Percentiles rank a stretch among this genome's conserved stretches.
These are phyloP conservation scores for Pichia sp. DNA, from an alignment of 1,139 yeast genomes.

Conservation along the genomic window DNA sequence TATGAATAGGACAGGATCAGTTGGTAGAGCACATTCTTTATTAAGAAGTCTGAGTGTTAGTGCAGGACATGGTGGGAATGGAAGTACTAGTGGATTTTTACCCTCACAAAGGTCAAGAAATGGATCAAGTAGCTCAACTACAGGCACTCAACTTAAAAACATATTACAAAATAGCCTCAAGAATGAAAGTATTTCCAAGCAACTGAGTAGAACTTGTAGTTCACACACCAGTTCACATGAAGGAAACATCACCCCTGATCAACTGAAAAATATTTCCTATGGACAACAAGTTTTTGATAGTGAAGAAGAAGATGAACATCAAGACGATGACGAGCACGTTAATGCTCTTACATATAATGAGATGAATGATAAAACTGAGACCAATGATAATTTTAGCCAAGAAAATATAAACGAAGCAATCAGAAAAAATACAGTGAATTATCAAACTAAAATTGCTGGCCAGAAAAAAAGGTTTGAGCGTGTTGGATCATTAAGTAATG, in stretches of 20 bases:
- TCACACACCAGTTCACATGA: background rate
- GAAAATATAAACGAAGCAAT: background rate
- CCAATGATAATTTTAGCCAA: background rate
- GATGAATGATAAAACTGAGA: background rate
- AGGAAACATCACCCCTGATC: slow-evolving; percentile 13
- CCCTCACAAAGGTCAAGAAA: slow-evolving; percentile 9
- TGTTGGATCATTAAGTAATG: too few relatives aligned
- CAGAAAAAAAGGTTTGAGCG: too few relatives aligned
- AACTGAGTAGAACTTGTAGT: background rate
- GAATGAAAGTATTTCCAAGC: slow-evolving; percentile 2
- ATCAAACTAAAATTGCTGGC: too few relatives aligned
- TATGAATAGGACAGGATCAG: slow-evolving; percentile 1
- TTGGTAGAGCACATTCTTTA: slow-evolving; percentile 10
- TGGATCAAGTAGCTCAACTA: slow-evolving; percentile 12
- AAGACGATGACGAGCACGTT: background rate
- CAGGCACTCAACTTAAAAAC: slow-evolving; percentile 8
- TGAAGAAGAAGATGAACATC: too few relatives aligned
- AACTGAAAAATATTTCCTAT: slow-evolving; percentile 31
- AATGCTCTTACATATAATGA: too few relatives aligned
- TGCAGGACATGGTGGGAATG: slow-evolving; percentile 1
- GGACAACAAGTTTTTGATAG: slow-evolving; percentile 50
- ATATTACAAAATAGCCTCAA: slow-evolving; percentile 10
- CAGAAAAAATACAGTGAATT: background rate
- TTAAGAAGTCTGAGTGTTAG: slow-evolving; percentile 10
- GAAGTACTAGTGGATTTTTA: background rate